Evolutionary conservation across 2,329 filamentous ascomycete species (phyloP), one percentile per base, ranked within the genome.

Genomic region (Fonsecaea pedrosoi): DNA sequence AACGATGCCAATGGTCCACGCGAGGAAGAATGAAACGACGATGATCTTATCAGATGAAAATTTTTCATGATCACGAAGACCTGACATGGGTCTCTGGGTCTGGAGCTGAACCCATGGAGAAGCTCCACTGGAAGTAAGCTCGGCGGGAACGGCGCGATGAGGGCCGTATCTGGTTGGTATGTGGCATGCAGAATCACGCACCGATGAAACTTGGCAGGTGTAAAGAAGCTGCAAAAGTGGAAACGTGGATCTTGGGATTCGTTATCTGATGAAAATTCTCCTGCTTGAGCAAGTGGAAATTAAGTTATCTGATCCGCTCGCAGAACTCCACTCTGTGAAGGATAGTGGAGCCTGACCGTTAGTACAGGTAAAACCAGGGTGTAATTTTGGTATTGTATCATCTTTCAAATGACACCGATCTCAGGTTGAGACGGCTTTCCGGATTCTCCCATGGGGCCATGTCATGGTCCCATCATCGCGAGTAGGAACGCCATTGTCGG

Each of bases 1-100:
- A 45, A 45, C 8, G 40, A 45, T 45, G 40, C n/a, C 40, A 45
- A 2, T 15, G 15, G 6, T 18, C 40, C n/a, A 45, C n/a, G n/a
- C 40, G 40, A 45, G n/a, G n/a, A 1, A 10, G 40, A 45, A 45
- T 6, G n/a, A 18, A 18, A 45, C 40, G 40, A 45, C 40, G 40
- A 45, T 45, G 40, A 67, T 69, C 68, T 69, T 65, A 69, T 69
- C 65, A 65, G 68, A 69, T 69, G 64, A 65, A 63, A 67, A 67
- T 54, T 69, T 67, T 69, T 57, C 55, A n/a, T 4, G 40, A 38
- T 57, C 30, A 32, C 37, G 56, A 42, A 59, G 10, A 18, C 53
- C 37, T 15, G 10, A 25, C 25, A 25, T 54, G 25, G 34, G 37
- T 48, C 25, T 34, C 15, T n/a, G 38, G 37, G 53, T 32, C 32